Conservation (phyloP, 495 filamentous ascomycete genomes). For the Rhypophila decipiens region DNA sequence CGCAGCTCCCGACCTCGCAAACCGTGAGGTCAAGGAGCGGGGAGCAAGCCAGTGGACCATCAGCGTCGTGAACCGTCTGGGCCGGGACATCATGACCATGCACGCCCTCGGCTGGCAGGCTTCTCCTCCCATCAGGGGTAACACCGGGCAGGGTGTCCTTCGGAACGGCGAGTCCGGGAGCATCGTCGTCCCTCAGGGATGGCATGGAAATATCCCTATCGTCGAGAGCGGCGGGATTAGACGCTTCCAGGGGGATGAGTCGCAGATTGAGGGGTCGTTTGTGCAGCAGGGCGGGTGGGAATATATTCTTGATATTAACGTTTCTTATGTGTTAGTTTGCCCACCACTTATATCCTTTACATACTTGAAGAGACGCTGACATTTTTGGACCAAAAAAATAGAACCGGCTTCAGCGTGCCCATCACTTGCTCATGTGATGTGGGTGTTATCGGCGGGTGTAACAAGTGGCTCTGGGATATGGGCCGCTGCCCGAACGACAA, state of each 20-base stretch:
- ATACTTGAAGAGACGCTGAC: too few species aligned
- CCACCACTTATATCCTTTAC: background rate
- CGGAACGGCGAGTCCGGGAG: background rate
- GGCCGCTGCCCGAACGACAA: background rate
- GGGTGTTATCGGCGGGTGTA: slow-evolving; percentile 1
- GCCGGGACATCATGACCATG: background rate
- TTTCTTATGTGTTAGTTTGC: slow-evolving; percentile 1
- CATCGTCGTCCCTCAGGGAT: background rate
- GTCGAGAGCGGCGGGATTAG: slow-evolving; percentile 1
- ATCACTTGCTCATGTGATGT: slow-evolving; percentile 2
- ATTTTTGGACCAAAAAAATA: too few species aligned
- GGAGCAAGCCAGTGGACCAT: background rate
- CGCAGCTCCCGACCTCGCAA: background rate
- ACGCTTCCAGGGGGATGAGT: background rate
- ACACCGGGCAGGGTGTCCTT: background rate
- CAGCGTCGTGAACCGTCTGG: background rate
- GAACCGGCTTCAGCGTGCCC: slow-evolving; percentile 1
- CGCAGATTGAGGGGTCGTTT: slow-evolving; percentile 4
- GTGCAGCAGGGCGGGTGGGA: background rate
- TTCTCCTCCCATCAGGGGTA: background rate
- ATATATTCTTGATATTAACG: slow-evolving; percentile 2
- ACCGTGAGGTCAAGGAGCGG: background rate
- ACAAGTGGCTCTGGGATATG: background rate
- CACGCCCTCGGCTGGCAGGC: background rate
- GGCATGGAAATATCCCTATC: background rate